Evolutionary conservation across 2,329 filamentous ascomycete species (phyloP).

Genomic region (Colletotrichum echinochloae): DNA sequence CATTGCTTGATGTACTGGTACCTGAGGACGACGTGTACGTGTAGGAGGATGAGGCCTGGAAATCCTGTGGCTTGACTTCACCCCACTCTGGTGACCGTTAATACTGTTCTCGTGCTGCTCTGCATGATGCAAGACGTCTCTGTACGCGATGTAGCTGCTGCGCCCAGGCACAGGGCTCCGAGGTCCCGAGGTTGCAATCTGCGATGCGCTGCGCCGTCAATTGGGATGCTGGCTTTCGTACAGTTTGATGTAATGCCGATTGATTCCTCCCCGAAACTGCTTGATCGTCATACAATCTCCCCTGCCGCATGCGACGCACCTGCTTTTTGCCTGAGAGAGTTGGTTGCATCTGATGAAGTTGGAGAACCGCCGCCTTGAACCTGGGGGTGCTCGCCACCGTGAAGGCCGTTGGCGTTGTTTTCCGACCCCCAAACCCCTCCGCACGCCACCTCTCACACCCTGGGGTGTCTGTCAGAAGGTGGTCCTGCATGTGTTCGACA

Average conservation of each 20-base stretch:
- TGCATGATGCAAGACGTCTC: constrained; percentile 31
- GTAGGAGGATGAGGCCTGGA: not conserved
- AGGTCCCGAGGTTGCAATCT: not conserved
- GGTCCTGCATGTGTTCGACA: not conserved
- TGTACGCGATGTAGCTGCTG: constrained; percentile 5
- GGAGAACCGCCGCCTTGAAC: not conserved
- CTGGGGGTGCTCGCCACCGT: not conserved
- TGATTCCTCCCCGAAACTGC: not conserved
- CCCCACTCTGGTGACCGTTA: constrained; percentile 15
- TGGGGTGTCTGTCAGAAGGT: not conserved
- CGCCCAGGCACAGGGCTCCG: constrained; percentile 19
- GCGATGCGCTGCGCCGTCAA: constrained; percentile 17
- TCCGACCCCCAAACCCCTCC: constrained; percentile 32
- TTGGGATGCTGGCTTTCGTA: not conserved
- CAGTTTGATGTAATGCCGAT: not conserved
- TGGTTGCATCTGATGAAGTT: constrained; percentile 9
- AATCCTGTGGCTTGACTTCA: constrained; percentile 24
- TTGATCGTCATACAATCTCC: not conserved
- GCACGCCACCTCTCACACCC: constrained; percentile 13
- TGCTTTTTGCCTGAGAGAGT: constrained; percentile 7
- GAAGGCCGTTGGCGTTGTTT: not conserved
- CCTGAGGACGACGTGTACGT: no score
- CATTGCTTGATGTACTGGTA: constrained; percentile 34
- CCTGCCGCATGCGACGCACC: not conserved
- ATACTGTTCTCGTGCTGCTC: constrained; percentile 22